These are phyloP conservation scores for Calonectria fujianensis DNA, from an alignment of 2,329 filamentous ascomycete genomes.

Conservation along the genomic window DNA sequence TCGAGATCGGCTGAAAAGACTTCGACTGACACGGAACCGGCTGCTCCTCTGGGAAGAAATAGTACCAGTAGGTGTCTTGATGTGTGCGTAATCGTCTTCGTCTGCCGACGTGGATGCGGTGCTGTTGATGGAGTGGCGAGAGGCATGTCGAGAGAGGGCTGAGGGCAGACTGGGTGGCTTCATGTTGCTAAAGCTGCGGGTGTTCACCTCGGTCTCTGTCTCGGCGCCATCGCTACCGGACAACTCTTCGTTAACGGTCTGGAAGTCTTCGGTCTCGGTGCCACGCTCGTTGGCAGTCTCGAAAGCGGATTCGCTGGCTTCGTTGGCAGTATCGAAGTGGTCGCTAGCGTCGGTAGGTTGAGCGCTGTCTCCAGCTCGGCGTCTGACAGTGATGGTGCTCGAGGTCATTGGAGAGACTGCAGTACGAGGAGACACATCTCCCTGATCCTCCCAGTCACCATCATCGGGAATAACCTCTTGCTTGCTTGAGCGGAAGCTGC, in stretches of 20 bases:
- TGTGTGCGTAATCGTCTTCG: conserved; percentile 76
- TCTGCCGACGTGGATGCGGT: conserved; percentile 91
- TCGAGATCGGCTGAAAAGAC: conserved; percentile 74
- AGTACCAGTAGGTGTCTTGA: conserved; percentile 77
- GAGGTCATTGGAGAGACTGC: conserved; percentile 49
- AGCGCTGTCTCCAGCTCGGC: conserved; percentile 38
- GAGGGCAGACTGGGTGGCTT: conserved; percentile 65
- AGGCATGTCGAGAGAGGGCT: conserved; percentile 63
- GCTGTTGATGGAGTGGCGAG: conserved; percentile 84
- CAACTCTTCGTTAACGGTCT: conserved; percentile 89
- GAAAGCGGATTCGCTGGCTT: conserved; percentile 80
- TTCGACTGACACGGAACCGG: conserved; percentile 82
- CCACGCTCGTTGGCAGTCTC: conserved; percentile 84
- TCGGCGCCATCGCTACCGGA: conserved; percentile 87
- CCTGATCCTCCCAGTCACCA: conserved; percentile 91
- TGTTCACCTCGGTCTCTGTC: conserved; percentile 88
- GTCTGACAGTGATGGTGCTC: conserved; percentile 46
- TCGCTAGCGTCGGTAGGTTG: conserved; percentile 74
- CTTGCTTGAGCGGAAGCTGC: conserved; percentile 81
- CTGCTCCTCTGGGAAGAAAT: conserved; percentile 78
- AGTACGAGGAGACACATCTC: conserved; percentile 54
- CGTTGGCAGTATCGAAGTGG: conserved; percentile 87
- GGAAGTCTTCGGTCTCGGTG: conserved; percentile 96
- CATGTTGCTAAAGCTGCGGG: conserved; percentile 65
- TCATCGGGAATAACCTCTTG: conserved; percentile 89